Evolutionary conservation across 768 basidiomycete genomes (phyloP).

Genomic region (Lentinula detonsa): DNA sequence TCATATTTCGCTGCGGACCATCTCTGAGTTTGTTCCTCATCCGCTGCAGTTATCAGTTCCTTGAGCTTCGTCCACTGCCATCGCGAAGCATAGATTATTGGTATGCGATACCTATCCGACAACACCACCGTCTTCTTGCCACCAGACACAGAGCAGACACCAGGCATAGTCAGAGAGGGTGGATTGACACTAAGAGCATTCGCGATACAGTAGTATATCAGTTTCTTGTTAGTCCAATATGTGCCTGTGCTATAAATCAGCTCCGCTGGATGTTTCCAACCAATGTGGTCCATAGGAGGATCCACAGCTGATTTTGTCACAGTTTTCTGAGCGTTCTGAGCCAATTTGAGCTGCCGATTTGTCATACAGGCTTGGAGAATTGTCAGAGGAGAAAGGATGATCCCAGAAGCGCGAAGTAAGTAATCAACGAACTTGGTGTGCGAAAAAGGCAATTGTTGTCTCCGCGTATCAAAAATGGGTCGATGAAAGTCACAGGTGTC

Average conservation of each 20-base stretch:
- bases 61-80: slow-evolving; percentile 1
- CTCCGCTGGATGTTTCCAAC: slow-evolving; percentile 4
- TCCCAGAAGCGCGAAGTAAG: no score
- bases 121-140: slow-evolving; percentile 3
- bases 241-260: not conserved
- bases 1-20: slow-evolving; percentile 3
- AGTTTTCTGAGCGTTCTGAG: not conserved
- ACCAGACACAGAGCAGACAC: not conserved
- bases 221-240: slow-evolving; percentile 6
- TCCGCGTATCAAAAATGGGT: no score
- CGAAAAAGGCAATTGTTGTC: no score
- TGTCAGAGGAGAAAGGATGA: not conserved
- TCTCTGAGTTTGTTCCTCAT: not conserved
- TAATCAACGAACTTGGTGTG: no score
- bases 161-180: not conserved
- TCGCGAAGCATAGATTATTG: not conserved
- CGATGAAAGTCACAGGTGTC: no score
- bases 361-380: not conserved
- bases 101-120: not conserved
- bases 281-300: not conserved
- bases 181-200: not conserved
- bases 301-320: not conserved
- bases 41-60: not conserved
- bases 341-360: not conserved
- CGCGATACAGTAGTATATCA: not conserved